Evolutionary conservation across 129 eudicot genomes (phyloP), one percentile per base, ranked within the genome.

Genomic region (Escallonia herrerae): DNA sequence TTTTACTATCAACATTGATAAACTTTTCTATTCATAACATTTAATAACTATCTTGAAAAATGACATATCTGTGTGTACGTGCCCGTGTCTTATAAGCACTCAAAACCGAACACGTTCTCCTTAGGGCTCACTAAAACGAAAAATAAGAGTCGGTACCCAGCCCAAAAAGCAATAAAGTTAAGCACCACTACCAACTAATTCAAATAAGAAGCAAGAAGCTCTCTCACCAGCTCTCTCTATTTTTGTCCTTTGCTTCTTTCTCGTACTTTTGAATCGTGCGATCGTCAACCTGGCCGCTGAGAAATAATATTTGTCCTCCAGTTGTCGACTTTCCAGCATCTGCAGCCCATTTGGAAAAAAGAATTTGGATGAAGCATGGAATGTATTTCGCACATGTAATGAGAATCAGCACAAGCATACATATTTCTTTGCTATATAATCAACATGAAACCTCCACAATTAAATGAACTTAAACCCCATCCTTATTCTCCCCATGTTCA

Each of bases 201-300:
- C 3, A 8, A 54, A 12, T 62, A n/a, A 42, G 3, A 64, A 76
- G 52, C 15, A 33, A 41, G 56, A 15, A 40, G 44, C 41, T 9
- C 49, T 15, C 90, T 83, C 71, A 91, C 97, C 97, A 91, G 67
- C 96, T 91, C 75, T 91, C 97, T 71, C 97, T 74, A 67, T 86
- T 77, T 59, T 91, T 91, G 41, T 87, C 96, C 74, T 81, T 91
- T 3, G 98, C 98, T 80, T 91, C 96, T 72, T 80, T 91, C 73
- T 93, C 91, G 59, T 83, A 93, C 53, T 85, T 93, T 53, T 93
- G 96, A 74, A 93, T 93, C 2, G 96, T 93, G 4, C 95, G 85
- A 10, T 88, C 96, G 74, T 93, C 98, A 71, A 93, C 98, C 67
- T 86, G 98, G 46, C 98, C 98, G 73, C 98, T 93, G 54, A 93